phyloP scores from a whole-genome alignment of 805 yeast genomes.

The Priceomyces medius region DNA sequence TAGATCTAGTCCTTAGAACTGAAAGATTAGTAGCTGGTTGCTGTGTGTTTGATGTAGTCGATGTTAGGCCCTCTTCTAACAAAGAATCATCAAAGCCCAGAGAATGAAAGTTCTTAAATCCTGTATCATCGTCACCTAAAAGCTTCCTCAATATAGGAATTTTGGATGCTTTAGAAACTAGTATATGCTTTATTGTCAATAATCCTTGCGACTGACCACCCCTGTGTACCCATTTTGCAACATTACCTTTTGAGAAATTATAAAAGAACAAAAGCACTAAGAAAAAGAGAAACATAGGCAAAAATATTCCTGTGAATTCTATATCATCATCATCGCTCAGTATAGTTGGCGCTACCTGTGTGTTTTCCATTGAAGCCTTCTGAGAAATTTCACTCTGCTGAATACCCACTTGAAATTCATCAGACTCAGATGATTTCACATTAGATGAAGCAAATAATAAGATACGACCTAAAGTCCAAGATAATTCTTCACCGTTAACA shows the following conservation, averaged over 20 bases:
- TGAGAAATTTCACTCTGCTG: conserved; percentile 40
- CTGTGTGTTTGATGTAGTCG: conserved; percentile 18
- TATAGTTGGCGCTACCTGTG: conserved; percentile 10
- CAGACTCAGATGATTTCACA: conserved; percentile 29
- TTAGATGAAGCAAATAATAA: conserved; percentile 78
- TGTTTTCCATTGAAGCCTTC: conserved; percentile 32
- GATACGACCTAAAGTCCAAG: conserved; percentile 95
- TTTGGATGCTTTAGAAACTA: conserved; percentile 14
- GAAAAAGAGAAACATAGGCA: conserved; percentile 16
- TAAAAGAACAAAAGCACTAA: conserved; percentile 18
- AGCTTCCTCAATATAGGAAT: conserved; percentile 21
- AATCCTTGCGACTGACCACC: conserved; percentile 15
- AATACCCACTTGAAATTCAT: conserved; percentile 35
- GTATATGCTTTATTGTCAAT: conserved; percentile 10
- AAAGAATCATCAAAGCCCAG: conserved; percentile 19
- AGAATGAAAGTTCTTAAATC: conserved; percentile 18
- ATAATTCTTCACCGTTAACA: conserved; percentile 79
- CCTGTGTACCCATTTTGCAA: conserved; percentile 10
- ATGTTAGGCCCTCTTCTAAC: conserved; percentile 36
- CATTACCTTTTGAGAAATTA: conserved; percentile 12
- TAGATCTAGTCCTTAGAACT: conserved; percentile 38
- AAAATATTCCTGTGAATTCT: conserved; percentile 5
- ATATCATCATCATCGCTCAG: conserved; percentile 11
- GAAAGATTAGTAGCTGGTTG: conserved; percentile 13
- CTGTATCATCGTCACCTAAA: conserved; percentile 13